Conservation (phyloP, 2,329 filamentous ascomycete species). For the Chrysoporthe austroafricana region DNA sequence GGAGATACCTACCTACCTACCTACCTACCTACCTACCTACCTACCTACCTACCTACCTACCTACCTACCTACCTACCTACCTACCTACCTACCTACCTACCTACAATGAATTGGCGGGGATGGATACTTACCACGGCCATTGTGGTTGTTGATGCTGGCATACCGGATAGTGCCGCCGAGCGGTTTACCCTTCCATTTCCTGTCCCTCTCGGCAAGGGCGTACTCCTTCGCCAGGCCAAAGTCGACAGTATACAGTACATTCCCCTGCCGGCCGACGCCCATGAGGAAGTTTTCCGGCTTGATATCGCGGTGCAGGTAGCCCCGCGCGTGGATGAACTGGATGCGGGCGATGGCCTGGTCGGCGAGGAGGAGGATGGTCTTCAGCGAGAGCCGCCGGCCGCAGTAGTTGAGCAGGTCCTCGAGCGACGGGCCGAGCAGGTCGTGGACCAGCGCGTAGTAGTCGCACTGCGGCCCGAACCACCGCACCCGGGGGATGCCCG, state of each 20-base stretch:
- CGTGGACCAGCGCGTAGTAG: constrained; percentile 99
- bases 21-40: no score
- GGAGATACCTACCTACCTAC: no score
- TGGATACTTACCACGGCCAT: not conserved
- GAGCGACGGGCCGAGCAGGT: constrained; percentile 90
- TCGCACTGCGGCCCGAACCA: constrained; percentile 99
- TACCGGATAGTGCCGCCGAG: not conserved
- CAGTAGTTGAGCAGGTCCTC: constrained; percentile 99
- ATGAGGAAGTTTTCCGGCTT: constrained; percentile 99
- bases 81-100: no score
- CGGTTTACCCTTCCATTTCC: not conserved
- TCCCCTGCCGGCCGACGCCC: constrained; percentile 98
- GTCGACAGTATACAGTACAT: constrained; percentile 98
- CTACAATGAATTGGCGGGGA: no score
- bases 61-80: no score
- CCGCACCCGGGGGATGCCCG: not conserved
- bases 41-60: no score
- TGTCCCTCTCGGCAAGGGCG: not conserved
- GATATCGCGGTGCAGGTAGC: constrained; percentile 98
- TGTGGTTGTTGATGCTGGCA: not conserved
- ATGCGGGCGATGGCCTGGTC: constrained; percentile 99
- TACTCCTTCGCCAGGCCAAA: constrained; percentile 91
- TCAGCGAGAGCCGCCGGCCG: constrained; percentile 98
- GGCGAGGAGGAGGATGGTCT: constrained; percentile 94
- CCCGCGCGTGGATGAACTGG: constrained; percentile 99